Conservation (phyloP, 2,329 filamentous ascomycete species). For the Aspergillus sergii region DNA sequence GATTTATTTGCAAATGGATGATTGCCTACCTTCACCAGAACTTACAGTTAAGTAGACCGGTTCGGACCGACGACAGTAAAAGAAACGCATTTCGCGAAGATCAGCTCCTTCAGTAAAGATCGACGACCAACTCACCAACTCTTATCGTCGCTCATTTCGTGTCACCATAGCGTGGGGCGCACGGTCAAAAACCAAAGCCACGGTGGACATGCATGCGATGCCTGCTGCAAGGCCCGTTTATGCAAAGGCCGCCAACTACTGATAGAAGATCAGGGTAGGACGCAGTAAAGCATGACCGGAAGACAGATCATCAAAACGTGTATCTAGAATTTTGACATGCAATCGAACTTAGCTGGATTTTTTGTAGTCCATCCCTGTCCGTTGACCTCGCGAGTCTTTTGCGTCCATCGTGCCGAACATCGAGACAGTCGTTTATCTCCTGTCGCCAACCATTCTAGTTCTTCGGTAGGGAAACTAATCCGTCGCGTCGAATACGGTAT, state of each 20-base stretch:
- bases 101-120: conserved; percentile 15
- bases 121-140: conserved; percentile 31
- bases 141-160: conserved; percentile 11
- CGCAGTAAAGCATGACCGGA: conserved; percentile 23
- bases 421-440: neutral
- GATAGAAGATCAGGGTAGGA: conserved; percentile 36
- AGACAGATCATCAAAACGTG: conserved; percentile 26
- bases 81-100: conserved; percentile 4
- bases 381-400: conserved; percentile 9
- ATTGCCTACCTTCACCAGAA: conserved; percentile 17
- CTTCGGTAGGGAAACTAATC: conserved; percentile 24
- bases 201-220: conserved; percentile 6
- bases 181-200: neutral
- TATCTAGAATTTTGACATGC: conserved; percentile 34
- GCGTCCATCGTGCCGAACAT: conserved; percentile 1
- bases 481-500: conserved; percentile 37
- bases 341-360: conserved; percentile 43
- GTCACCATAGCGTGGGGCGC: neutral
- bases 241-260: conserved; percentile 33
- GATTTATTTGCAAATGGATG: conserved; percentile 8
- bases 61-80: neutral
- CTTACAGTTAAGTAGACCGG: conserved; percentile 13
- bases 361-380: conserved; percentile 22
- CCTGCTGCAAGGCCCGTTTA: conserved; percentile 11
- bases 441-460: conserved; percentile 8